These are phyloP conservation scores for Dipodascus albidus DNA, from an alignment of 805 yeast genomes.

Conservation along the genomic window DNA sequence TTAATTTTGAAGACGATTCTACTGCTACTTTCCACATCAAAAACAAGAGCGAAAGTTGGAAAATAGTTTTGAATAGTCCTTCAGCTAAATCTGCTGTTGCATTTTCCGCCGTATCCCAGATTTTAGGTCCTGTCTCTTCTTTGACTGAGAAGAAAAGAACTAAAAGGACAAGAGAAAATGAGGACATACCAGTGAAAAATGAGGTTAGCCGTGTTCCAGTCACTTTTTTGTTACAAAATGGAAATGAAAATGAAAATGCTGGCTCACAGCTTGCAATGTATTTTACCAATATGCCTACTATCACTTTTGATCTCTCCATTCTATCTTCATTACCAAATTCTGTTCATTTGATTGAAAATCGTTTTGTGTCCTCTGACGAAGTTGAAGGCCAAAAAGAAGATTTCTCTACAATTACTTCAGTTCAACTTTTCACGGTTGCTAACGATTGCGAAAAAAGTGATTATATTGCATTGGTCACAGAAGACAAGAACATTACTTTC, in stretches of 20 bases:
- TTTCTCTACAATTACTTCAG: neutral
- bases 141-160: neutral
- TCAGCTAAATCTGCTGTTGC: neutral
- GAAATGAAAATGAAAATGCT: neutral
- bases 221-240: neutral
- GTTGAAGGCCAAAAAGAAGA: neutral
- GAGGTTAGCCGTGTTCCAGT: neutral
- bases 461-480: constrained; percentile 57
- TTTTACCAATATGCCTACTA: neutral
- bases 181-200: neutral
- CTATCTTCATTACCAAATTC: neutral
- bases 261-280: neutral
- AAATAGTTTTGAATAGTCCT: neutral
- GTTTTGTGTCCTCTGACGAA: neutral
- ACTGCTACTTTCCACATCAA: neutral
- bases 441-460: constrained; percentile 44
- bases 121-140: neutral
- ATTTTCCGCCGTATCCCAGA: neutral
- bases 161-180: neutral
- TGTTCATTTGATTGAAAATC: constrained; percentile 11
- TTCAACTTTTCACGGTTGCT: constrained; percentile 42
- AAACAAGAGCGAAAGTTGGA: neutral
- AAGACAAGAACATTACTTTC: constrained; percentile 68
- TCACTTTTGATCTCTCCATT: neutral
- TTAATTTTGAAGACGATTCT: neutral